Evolutionary conservation across 345 rosid genomes (phyloP), one percentile per base, ranked within the genome.

Genomic region (Cardiospermum halicacabum): DNA sequence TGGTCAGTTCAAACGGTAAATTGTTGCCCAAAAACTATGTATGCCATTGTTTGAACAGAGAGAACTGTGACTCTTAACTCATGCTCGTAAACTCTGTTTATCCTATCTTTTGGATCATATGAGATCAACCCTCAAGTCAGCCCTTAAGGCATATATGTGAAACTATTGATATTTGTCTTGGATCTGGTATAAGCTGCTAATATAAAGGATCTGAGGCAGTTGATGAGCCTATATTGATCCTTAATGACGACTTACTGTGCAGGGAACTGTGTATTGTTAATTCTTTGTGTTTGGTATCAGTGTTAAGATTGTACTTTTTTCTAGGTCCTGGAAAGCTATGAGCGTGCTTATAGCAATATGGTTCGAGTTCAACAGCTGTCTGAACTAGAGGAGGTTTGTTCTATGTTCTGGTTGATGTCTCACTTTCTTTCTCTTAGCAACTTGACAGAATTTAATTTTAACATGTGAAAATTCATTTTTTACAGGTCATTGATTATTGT

Each of bases 301-400:
- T 39, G 40, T 65, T 30, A 53, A 27, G 53, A 39, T 3, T 28
- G 39, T 55, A 3, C 19, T 68, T 25, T 60, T 85, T 58, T 71
- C 58, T 62, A 94, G 99, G 99, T 94, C 77, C 76, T 94, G 76
- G 97, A 91, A 78, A 94, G 99, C 81, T 94, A 94, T 68, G 97
- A 94, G 62, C 96, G 99, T 75, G 97, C 99, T 32, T 94, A 94
- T 67, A 82, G 58, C 78, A 91, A 94, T 75, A 91, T 94, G 99
- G 95, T 94, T 71, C 96, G 96, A 62, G 97, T 94, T 76, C 99
- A 94, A 81, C 99, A 89, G 84, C 86, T 94, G 30, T 84, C 97
- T 58, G 99, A 94, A 76, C 79, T 94, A 48, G 97, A 91, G 77
- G 99, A 94, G 99, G 99, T 94, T 60, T 68, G 62, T 70, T 74